Percentiles rank a stretch among this genome's conserved stretches.
phyloP scores from a whole-genome alignment of 441 rosid genomes.

The Gossypium davidsonii region DNA sequence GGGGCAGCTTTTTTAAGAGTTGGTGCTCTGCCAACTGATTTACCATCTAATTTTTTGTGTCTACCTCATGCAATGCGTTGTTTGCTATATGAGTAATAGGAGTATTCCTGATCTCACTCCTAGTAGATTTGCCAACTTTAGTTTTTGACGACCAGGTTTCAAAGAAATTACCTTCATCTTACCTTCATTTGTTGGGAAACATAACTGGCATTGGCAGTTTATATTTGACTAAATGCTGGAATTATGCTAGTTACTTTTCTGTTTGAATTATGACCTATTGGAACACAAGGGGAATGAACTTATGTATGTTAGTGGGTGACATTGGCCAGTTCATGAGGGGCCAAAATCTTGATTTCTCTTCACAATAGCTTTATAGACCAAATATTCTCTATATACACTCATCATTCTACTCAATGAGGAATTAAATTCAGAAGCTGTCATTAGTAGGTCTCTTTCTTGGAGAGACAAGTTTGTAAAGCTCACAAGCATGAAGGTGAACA shows the following conservation, averaged over 20 bases:
- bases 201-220: slow-evolving; percentile 57
- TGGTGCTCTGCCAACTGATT: background rate
- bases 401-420: too few species aligned
- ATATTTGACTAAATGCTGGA: slow-evolving; percentile 39
- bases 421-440: too few species aligned
- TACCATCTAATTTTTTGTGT: slow-evolving; percentile 21
- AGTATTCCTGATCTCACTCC: slow-evolving; percentile 26
- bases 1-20: slow-evolving; percentile 22
- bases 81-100: slow-evolving; percentile 16
- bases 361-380: slow-evolving; percentile 26
- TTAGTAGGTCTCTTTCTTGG: too few species aligned
- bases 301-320: slow-evolving; percentile 28
- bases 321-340: slow-evolving; percentile 23
- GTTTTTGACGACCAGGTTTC: slow-evolving; percentile 51
- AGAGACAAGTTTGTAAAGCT: too few species aligned
- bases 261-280: slow-evolving; percentile 32
- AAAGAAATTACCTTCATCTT: slow-evolving; percentile 63
- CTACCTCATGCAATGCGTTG: slow-evolving; percentile 18
- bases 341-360: slow-evolving; percentile 33
- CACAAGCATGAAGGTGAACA: too few species aligned
- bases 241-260: slow-evolving; percentile 29
- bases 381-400: slow-evolving; percentile 16
- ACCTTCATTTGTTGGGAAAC: slow-evolving; percentile 47
- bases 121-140: slow-evolving; percentile 38
- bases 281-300: slow-evolving; percentile 17